phyloP scores from a whole-genome alignment of 1,284 basidiomycete species.

The Entoloma clypeatum region DNA sequence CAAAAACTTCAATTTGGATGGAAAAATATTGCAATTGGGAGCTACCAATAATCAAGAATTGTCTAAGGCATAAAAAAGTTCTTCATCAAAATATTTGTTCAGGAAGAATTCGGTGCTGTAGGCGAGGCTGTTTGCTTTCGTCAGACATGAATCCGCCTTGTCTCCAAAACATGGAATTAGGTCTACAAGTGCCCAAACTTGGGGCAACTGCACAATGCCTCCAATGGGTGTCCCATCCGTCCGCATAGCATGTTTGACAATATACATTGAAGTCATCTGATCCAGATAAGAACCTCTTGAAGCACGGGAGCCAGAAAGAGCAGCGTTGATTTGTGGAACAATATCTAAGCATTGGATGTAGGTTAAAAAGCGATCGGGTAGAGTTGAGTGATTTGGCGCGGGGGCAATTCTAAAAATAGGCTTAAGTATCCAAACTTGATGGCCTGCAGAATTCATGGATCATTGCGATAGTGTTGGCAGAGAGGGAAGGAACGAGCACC shows the following conservation, averaged over 20 bases:
- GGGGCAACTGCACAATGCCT: constrained; percentile 21
- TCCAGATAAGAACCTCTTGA: constrained; percentile 20
- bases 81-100: constrained; percentile 24
- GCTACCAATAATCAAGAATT: not conserved
- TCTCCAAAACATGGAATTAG: constrained; percentile 19
- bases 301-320: constrained; percentile 4
- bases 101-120: constrained; percentile 18
- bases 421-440: constrained; percentile 22
- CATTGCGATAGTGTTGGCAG: constrained; percentile 3
- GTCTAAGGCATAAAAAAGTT: constrained; percentile 19
- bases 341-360: constrained; percentile 26
- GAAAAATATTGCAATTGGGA: not conserved
- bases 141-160: constrained; percentile 17
- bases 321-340: constrained; percentile 19
- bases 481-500: constrained; percentile 18
- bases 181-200: constrained; percentile 2
- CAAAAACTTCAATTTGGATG: too few relatives aligned
- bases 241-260: constrained; percentile 20
- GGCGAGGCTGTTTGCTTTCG: constrained; percentile 14
- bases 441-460: constrained; percentile 21
- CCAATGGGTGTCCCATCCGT: constrained; percentile 18
- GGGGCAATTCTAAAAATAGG: constrained; percentile 24
- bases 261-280: constrained; percentile 19
- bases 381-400: not conserved
- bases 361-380: constrained; percentile 14